Evolutionary conservation across 768 basidiomycete genomes (phyloP).

Genomic region (Russula ochroleuca): DNA sequence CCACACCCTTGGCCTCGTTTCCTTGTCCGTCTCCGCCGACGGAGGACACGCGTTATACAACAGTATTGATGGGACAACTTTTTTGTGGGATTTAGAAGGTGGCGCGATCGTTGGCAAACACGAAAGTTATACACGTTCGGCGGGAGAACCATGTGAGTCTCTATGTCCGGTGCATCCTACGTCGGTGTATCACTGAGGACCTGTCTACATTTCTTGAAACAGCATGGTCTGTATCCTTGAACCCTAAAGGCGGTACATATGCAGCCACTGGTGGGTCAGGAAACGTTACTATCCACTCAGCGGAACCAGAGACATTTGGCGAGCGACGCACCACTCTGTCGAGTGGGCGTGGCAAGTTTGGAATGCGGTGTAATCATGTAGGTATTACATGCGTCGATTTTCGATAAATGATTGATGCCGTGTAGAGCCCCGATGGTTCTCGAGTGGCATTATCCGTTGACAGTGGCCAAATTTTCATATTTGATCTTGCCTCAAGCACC

Average conservation of each 20-base stretch:
- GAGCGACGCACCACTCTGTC: conserved; percentile 52
- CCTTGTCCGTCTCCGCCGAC: conserved; percentile 64
- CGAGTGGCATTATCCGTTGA: conserved; percentile 80
- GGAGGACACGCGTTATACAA: conserved; percentile 71
- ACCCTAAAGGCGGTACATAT: conserved; percentile 69
- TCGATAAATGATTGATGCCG: conserved; percentile 2
- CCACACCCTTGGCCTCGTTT: conserved; percentile 84
- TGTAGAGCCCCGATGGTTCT: conserved; percentile 83
- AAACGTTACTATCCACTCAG: conserved; percentile 69
- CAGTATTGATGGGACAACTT: conserved; percentile 79
- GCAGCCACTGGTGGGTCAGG: conserved; percentile 71
- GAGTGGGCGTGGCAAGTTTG: conserved; percentile 71
- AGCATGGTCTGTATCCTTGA: conserved; percentile 85
- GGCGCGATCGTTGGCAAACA: conserved; percentile 58
- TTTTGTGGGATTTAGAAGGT: conserved; percentile 63
- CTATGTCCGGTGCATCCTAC: neutral
- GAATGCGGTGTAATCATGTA: conserved; percentile 70
- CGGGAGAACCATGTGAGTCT: conserved; percentile 64
- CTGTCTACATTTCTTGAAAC: neutral
- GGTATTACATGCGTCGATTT: conserved; percentile 31
- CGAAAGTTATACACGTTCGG: conserved; percentile 68
- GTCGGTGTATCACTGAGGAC: neutral
- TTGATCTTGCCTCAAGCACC: conserved; percentile 68
- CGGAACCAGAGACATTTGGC: conserved; percentile 62
- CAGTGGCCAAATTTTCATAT: conserved; percentile 82